Evolutionary conservation across 108 stramenopile species (phyloP), one percentile per base, ranked within the genome.

Genomic region (Aurantiochytrium sp.): DNA sequence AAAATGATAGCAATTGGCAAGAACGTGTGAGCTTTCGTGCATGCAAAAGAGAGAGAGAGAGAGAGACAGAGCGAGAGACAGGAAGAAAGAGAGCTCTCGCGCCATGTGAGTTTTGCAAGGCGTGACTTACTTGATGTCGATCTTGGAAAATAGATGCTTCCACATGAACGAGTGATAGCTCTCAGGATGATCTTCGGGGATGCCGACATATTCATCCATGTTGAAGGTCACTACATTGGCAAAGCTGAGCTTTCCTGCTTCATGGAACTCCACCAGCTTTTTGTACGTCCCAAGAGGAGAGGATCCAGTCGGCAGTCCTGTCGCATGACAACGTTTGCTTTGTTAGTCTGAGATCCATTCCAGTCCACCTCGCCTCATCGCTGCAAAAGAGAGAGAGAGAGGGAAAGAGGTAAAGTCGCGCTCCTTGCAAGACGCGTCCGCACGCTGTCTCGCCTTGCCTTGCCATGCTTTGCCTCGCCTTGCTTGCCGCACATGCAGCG

Each of bases 151-250:
- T 28, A 91, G 64, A 49, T 91, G 53, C 76, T 59, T 57, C 69
- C 69, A 58, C 90, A 91, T 91, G 72, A 91, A 91, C 5, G 88
- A 42, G 88, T 91, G 88, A 59, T 91, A 91, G 72, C 51, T 57
- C 58, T 91, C 88, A 4, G 57, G 72, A 59, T 91, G 90, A 6
- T 47, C 51, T 5, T 49, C 60, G 18, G 88, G 72, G 59, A 91
- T 64, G 57, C 71, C 88, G 47, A 89, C 88, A 53, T 91, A 91
- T 28, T 91, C 90, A 51, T 91, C 90, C 88, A 91, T 88, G 72
- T 91, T 91, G 51, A 91, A 76, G 21, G 90, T 91, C 5, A 89
- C 47, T 4, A 89, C 72, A 60, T 91, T 21, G 53, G 58, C 44
- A 44, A 91, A 91, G 72, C 35, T 44, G 5, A 91, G 10, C 0